Conservation (phyloP, 1,139 yeast genomes). For the Petasospora fabianii region DNA sequence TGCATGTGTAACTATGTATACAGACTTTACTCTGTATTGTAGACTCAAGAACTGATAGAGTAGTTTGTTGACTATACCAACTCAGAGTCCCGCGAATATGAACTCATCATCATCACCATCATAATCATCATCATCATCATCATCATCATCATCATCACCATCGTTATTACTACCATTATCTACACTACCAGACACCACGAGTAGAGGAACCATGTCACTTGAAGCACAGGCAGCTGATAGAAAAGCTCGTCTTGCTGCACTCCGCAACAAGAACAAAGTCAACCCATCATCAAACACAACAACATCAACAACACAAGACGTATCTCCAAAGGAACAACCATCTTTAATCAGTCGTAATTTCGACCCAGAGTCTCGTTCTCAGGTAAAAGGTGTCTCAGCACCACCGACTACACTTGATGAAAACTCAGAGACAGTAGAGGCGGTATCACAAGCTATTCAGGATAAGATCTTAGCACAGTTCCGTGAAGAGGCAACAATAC, state of each 20-base stretch:
- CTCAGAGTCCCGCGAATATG: too few relatives aligned
- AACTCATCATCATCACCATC: too few relatives aligned
- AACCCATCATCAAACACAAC: neutral
- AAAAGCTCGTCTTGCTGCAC: constrained; percentile 35
- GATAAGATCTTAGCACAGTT: constrained; percentile 28
- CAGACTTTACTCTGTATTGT: too few relatives aligned
- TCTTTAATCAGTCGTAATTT: constrained; percentile 30
- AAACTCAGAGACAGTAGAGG: constrained; percentile 34
- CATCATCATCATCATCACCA: too few relatives aligned
- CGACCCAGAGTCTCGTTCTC: constrained; percentile 31
- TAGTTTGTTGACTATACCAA: too few relatives aligned
- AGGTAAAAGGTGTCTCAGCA: constrained; percentile 29
- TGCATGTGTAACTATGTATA: too few relatives aligned
- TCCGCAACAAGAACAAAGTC: constrained; percentile 30
- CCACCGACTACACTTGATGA: constrained; percentile 31
- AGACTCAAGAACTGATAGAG: too few relatives aligned
- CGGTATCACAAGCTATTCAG: constrained; percentile 33
- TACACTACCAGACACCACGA: too few relatives aligned
- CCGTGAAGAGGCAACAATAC: constrained; percentile 14
- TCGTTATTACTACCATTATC: too few relatives aligned
- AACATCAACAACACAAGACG: constrained; percentile 1
- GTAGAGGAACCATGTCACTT: too few relatives aligned
- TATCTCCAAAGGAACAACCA: neutral
- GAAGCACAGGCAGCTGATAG: constrained; percentile 38
- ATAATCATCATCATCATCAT: too few relatives aligned